phyloP scores from a whole-genome alignment of 768 basidiomycete species.

The Boletus vermiculosoides region DNA sequence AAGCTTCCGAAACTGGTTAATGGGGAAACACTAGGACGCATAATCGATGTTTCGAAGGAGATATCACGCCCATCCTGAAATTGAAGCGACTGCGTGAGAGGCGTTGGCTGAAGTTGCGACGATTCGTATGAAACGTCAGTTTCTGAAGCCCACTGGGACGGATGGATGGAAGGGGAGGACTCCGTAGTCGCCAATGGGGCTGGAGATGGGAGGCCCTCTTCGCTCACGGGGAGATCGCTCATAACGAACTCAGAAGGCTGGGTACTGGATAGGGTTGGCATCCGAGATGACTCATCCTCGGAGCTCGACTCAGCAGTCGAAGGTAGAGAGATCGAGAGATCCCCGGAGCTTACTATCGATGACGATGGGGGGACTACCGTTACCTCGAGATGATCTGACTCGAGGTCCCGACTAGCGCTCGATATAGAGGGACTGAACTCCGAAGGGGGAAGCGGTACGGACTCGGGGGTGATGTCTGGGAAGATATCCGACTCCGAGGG shows the following conservation, averaged over 20 bases:
- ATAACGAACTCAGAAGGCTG: conserved; percentile 38
- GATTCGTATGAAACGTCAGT: conserved; percentile 76
- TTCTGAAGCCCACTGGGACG: conserved; percentile 57
- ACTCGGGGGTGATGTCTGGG: conserved; percentile 22
- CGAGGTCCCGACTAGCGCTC: conserved; percentile 22
- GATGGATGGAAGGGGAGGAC: conserved; percentile 40
- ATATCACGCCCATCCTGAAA: conserved; percentile 60
- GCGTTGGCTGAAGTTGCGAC: conserved; percentile 69
- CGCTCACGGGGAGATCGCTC: conserved; percentile 29
- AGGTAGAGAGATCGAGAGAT: conserved; percentile 26
- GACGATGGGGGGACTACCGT: conserved; percentile 8
- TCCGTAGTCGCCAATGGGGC: conserved; percentile 36
- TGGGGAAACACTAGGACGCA: conserved; percentile 56
- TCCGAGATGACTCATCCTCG: conserved; percentile 30
- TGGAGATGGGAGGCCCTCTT: conserved; percentile 32
- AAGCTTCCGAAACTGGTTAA: conserved; percentile 32
- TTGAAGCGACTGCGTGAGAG: conserved; percentile 49
- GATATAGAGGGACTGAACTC: conserved; percentile 29
- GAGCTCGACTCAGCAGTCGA: conserved; percentile 34
- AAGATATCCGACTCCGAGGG: conserved; percentile 26
- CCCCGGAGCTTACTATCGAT: conserved; percentile 21
- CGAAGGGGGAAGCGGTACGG: conserved; percentile 42
- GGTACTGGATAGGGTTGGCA: conserved; percentile 41
- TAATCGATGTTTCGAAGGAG: conserved; percentile 73
- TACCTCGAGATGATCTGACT: conserved; percentile 18